Base-by-base conservation (phyloP, 192 early-diverging fungal genomes). In the Obelidium mucronatum region DNA sequence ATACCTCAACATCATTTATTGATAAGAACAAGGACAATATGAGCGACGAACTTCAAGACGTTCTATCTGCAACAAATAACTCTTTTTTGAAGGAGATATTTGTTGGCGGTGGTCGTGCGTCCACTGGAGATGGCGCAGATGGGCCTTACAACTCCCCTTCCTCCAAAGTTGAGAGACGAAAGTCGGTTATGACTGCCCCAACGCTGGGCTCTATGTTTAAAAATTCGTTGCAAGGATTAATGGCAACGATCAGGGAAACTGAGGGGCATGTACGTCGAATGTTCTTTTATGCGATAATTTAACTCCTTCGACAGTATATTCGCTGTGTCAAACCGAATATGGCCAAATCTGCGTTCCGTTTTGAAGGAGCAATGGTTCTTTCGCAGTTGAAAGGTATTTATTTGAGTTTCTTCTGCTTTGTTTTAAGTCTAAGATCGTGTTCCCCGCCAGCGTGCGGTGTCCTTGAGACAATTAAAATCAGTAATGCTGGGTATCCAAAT, bases 261-360 rank as follows among this genome's bases (percentile, higher is more conserved):
- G 93, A 97, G 65, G 63, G 68, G 22, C 72, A 74, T 62, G 72
- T 74, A 33, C 60, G 72, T 62, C 92, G 22, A 15, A 19, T 33
- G 0, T 26, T 63, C 58, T 5, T 0, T 11, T 37, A 62, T 40
- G 17, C 62, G 22, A 44, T 35, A n/a, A 30, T 2, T 22, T 24
- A 13, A 6, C 40, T 60, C 2, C 40, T 28, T 63, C 33, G 40
- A 31, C 92, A 95, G 78, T 98, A 98, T 74, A 98, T 98, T 75
- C 93, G 96, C 59, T 98, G 96, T 86, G 94, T 98, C 77, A 98
- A 98, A 82, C 95, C 96, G 28, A 98, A 98, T 83, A 94, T 96
- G 78, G 90, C 88, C 54, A 98, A 98, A 78, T 82, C 85, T 3
- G 91, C 96, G 19, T 98, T 95, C 91, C 89, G 59, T 36, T 97